These are phyloP conservation scores for Chenopodium quinoa DNA, from an alignment of 148 eudicot genomes.

Conservation along the genomic window DNA sequence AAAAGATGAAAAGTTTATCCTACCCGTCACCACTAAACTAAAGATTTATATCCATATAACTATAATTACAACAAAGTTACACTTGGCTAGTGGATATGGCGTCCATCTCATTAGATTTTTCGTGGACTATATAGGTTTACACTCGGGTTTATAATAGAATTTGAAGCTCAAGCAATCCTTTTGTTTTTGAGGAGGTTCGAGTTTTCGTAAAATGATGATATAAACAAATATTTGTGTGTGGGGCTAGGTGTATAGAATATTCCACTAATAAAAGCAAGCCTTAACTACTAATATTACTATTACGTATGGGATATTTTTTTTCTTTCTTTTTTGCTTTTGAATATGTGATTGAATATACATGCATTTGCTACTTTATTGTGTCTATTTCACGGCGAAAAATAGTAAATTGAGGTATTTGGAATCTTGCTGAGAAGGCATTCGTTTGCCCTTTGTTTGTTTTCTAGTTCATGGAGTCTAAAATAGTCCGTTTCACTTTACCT, in stretches of 20 bases:
- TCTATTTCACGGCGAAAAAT: not conserved
- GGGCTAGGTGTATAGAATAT: not conserved
- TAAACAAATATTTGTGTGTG: no score
- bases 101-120: no score
- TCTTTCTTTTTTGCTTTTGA: no score
- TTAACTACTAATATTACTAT: not conserved
- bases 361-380: not conserved
- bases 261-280: conserved; percentile 6
- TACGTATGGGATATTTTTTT: no score
- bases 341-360: not conserved
- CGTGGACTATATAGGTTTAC: no score
- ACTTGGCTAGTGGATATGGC: no score
- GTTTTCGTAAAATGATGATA: no score
- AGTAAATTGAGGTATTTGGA: conserved; percentile 5
- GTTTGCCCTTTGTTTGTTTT: conserved; percentile 3
- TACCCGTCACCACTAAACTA: not conserved
- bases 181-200: no score
- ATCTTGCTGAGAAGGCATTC: conserved; percentile 16
- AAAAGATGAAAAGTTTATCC: not conserved
- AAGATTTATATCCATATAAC: no score
- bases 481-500: conserved; percentile 20
- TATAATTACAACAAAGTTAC: not conserved
- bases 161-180: no score
- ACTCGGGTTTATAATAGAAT: no score
- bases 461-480: not conserved